These are phyloP conservation scores for Trichophyton schoenleinii DNA, from an alignment of 2,329 filamentous ascomycete species.

Conservation along the genomic window DNA sequence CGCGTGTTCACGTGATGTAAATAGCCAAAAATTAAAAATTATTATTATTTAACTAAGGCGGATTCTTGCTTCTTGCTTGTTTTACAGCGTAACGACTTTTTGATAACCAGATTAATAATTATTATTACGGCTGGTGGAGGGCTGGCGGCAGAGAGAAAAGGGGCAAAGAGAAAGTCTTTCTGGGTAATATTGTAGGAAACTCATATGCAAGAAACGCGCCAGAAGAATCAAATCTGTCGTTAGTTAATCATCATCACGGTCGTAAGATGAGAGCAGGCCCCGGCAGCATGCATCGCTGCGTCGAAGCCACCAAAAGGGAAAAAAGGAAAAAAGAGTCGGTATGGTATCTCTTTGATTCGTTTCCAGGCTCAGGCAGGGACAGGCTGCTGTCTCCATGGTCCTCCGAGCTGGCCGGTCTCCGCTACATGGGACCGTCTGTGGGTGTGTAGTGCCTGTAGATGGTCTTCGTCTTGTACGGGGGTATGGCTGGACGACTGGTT, in stretches of 20 bases:
- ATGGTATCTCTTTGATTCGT: neutral
- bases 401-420: slow-evolving; percentile 11
- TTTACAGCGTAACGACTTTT: neutral
- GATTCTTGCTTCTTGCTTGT: neutral
- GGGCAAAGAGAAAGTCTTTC: neutral
- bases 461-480: neutral
- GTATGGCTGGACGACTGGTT: neutral
- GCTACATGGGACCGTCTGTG: slow-evolving; percentile 9
- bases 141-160: neutral
- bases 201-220: slow-evolving; percentile 2
- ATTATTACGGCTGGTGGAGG: neutral
- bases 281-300: slow-evolving; percentile 10
- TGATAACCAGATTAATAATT: neutral
- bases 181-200: neutral
- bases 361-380: neutral
- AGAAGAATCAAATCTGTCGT: neutral
- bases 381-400: neutral
- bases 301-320: neutral
- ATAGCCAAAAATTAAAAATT: neutral
- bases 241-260: slow-evolving; percentile 2
- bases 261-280: neutral
- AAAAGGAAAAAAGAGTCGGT: neutral
- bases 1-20: slow-evolving; percentile 4
- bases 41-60: too few species aligned
- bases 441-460: slow-evolving; percentile 7